phyloP scores from a whole-genome alignment of 106 monocot species.

The Dendrobium huoshanense region DNA sequence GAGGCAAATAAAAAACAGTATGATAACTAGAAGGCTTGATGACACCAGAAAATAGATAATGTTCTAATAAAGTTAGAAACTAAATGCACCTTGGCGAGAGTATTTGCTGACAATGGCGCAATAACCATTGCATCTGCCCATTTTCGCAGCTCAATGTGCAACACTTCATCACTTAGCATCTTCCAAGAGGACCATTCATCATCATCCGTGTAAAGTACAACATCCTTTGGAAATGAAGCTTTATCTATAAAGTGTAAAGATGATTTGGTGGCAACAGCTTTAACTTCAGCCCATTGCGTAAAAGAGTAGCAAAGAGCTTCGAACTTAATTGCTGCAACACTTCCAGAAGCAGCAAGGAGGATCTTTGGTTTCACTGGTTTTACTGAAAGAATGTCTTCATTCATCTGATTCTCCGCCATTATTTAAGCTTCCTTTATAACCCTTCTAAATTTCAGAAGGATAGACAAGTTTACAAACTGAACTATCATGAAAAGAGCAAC shows the following conservation, averaged over 20 bases:
- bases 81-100: conserved; percentile 71
- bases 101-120: conserved; percentile 90
- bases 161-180: conserved; percentile 72
- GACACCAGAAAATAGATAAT: not conserved
- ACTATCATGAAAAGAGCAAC: not conserved
- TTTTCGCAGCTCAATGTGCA: conserved; percentile 88
- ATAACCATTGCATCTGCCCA: conserved; percentile 92
- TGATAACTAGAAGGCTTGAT: not conserved
- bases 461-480: not conserved
- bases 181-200: conserved; percentile 92
- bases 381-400: not conserved
- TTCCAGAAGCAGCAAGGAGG: conserved; percentile 86
- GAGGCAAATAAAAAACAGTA: not conserved
- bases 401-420: conserved; percentile 1
- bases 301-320: conserved; percentile 71
- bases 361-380: conserved; percentile 47
- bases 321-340: conserved; percentile 93
- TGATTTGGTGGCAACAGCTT: conserved; percentile 75
- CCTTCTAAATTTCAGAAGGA: not conserved
- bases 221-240: conserved; percentile 52
- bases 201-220: conserved; percentile 71
- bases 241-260: conserved; percentile 73
- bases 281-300: conserved; percentile 85
- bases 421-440: not conserved
- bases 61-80: not conserved